A percentile compares a stretch with the other conserved stretches of the same genome.
These are phyloP conservation scores for Boletus rex-veris DNA, from an alignment of 768 basidiomycete species.

Conservation along the genomic window DNA sequence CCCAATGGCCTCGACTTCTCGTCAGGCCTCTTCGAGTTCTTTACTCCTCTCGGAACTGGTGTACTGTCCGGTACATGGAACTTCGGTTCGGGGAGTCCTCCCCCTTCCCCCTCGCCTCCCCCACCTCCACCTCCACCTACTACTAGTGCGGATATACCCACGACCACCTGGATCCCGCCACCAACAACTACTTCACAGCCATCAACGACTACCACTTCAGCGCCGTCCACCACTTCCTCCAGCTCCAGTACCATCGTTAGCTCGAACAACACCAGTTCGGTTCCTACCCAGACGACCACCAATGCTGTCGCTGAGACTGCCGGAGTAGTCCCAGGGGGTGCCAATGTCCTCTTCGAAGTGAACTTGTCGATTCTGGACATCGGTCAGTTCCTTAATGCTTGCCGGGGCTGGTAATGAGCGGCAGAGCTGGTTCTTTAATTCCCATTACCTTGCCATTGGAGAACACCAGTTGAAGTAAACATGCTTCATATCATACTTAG, in stretches of 20 bases:
- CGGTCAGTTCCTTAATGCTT: slow-evolving; percentile 19
- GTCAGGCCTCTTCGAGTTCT: slow-evolving; percentile 60
- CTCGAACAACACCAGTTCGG: slow-evolving; percentile 22
- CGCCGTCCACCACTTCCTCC: slow-evolving; percentile 11
- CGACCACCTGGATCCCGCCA: slow-evolving; percentile 23
- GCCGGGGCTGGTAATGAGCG: slow-evolving; percentile 3
- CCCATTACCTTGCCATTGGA: not conserved
- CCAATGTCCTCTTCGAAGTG: slow-evolving; percentile 9
- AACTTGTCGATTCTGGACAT: slow-evolving; percentile 17
- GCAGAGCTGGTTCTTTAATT: slow-evolving; percentile 8
- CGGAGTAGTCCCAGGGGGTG: slow-evolving; percentile 5
- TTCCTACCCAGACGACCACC: slow-evolving; percentile 20
- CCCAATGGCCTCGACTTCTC: slow-evolving; percentile 66
- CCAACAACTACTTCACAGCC: slow-evolving; percentile 24
- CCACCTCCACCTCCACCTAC: slow-evolving; percentile 17
- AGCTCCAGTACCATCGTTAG: slow-evolving; percentile 1
- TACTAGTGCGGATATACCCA: slow-evolving; percentile 3
- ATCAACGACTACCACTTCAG: slow-evolving; percentile 21
- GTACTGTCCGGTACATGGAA: slow-evolving; percentile 60
- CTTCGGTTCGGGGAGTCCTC: slow-evolving; percentile 30
- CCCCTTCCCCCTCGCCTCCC: slow-evolving; percentile 24
- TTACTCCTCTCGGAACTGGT: slow-evolving; percentile 46
- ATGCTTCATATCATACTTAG: slow-evolving; percentile 14
- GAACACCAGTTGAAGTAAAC: slow-evolving; percentile 7
- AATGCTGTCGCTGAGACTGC: slow-evolving; percentile 7